Base-by-base conservation (phyloP, 2,329 filamentous ascomycete genomes). In the Calonectria hawksworthii region DNA sequence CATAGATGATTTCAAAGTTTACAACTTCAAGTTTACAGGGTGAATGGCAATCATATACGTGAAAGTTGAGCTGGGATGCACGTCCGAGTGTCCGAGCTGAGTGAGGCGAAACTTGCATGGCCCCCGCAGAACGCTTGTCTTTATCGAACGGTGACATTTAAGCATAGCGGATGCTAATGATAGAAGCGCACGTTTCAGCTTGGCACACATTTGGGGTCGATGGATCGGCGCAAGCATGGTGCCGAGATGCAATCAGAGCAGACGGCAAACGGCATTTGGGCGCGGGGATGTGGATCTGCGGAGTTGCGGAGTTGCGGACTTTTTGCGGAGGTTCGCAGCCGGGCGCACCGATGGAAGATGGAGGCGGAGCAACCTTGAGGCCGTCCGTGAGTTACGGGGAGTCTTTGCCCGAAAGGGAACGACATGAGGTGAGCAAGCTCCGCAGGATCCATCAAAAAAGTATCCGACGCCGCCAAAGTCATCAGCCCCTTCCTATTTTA, bases 221-320 rank as follows among this genome's bases (percentile, higher is more conserved):
- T 63, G 56, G 56, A 63, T 71, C 59, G 59, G 68, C 56, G 21
- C 67, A 65, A 74, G 61, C 51, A 52, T 28, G 23, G 28, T 56
- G 21, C 44, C 13, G 32, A 66, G 38, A 65, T 61, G 41, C 38
- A 34, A 26, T 64, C 51, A 61, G 34, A 47, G 36, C 59, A 34
- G 47, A 41, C 63, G 50, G 70, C 28, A 34, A 54, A 41, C 63
- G 50, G 70, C 28, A 50, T 63, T 66, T 52, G 61, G 41, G 54
- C 52, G 73, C 61, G 34, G 66, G 71, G 54, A 21, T 26, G 38
- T 54, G 63, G 72, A 69, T 34, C 74, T 71, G 81, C 81, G 79
- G 80, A 78, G 68, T 77, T 83, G 80, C 81, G 82, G 82, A 83
- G 67, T 82, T 83, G 81, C 79, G 79, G 80, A 81, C 74, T 81